Base-by-base conservation (phyloP, 805 yeast genomes). In the Saccharomycopsis synnaedendra region DNA sequence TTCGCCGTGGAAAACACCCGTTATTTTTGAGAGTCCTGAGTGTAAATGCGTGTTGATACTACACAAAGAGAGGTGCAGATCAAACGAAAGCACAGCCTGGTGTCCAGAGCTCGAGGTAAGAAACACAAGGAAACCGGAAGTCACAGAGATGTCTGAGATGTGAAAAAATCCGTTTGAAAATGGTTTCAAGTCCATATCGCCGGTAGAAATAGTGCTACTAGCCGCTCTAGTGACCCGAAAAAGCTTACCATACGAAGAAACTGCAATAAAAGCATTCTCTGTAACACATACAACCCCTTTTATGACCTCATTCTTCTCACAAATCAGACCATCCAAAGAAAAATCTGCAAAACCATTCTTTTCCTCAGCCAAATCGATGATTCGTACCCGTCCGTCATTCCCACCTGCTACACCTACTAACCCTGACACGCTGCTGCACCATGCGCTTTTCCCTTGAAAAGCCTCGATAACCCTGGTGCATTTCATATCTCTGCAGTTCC, bases 371-470 rank as follows among this genome's bases (percentile, higher is more conserved):
- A 82, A 60, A 55, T 82, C 83, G 58, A 80, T 78, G 4, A 84
- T 55, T 53, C 84, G 72, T 1, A 89, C 63, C 55, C 84, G 75
- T 0, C 97, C 97, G 64, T 93, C 98, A 38, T 95, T 94, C 36
- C 98, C 98, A 19, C 19, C 19, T 19, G 19, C 19, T 19, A 19
- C 19, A 19, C 2, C 19, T 19, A 19, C 19, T 19, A 19, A 19
- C 2, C 19, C 19, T 19, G 19, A 19, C 19, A 19, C 19, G 19
- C 19, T 19, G 19, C 19, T 19, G 29, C 86, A 77, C 98, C 97
- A 93, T 1, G 84, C 75, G 58, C 85, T 90, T 60, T 93, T 82
- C 3, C 95, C 96, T 34, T 75, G 70, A 59, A 89, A 97, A 28
- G 82, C 77, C 45, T 83, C 85, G 55, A 75, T 72, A 1, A 78